A percentile compares a stretch with the other conserved stretches of the same genome.
Conservation (phyloP, 1,139 yeast species). For the Schwanniomyces etchellsii region DNA sequence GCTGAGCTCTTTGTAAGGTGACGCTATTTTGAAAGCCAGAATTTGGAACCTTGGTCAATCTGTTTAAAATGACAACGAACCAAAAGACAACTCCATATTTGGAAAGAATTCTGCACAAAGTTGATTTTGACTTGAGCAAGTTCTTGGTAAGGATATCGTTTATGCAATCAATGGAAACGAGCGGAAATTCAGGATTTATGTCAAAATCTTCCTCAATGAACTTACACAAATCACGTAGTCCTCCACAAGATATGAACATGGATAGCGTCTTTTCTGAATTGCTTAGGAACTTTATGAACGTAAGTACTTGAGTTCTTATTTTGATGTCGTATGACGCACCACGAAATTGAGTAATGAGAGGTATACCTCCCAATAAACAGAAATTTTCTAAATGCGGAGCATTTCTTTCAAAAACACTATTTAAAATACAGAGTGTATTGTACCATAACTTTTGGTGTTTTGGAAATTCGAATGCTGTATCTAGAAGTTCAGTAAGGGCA, state of each 20-base stretch:
- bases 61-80: conserved; percentile 39
- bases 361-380: conserved; percentile 55
- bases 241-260: conserved; percentile 54
- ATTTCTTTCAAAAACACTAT: conserved; percentile 31
- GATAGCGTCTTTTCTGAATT: conserved; percentile 36
- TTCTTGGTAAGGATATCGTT: conserved; percentile 39
- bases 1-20: conserved; percentile 17
- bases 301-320: conserved; percentile 40
- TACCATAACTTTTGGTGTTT: conserved; percentile 32
- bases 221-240: conserved; percentile 43
- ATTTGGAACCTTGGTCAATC: conserved; percentile 16
- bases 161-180: conserved; percentile 42
- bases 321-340: conserved; percentile 27
- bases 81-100: conserved; percentile 47
- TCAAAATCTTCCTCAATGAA: conserved; percentile 53
- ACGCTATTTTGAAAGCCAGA: conserved; percentile 8
- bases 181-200: conserved; percentile 38
- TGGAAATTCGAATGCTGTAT: conserved; percentile 29
- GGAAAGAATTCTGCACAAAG: conserved; percentile 49
- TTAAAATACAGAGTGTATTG: conserved; percentile 36
- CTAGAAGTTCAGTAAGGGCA: conserved; percentile 44
- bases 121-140: conserved; percentile 44
- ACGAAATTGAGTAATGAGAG: conserved; percentile 41
- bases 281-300: conserved; percentile 35
- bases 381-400: conserved; percentile 42